Evolutionary conservation across 148 eudicot genomes (phyloP).

Genomic region (Arbutus unedo): DNA sequence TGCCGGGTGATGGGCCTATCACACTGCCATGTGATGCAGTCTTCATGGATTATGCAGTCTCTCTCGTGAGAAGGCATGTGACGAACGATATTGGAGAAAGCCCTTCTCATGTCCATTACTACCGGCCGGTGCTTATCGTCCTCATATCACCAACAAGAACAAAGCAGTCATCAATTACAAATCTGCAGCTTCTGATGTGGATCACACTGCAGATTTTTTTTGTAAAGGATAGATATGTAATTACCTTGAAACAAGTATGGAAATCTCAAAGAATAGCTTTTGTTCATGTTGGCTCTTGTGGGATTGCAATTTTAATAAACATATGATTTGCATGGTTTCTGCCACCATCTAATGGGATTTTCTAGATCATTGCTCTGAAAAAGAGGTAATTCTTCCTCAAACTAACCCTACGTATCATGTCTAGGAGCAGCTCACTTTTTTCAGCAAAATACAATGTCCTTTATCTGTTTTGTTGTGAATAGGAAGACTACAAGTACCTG

Average conservation of each 20-base stretch:
- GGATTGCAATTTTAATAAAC: background rate
- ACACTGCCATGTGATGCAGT: conserved; percentile 39
- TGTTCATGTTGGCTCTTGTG: background rate
- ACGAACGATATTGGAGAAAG: conserved; percentile 26
- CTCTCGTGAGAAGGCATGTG: conserved; percentile 26
- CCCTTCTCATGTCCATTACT: conserved; percentile 24
- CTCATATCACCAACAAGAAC: background rate
- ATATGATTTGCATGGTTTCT: background rate
- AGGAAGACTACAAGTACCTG: too few relatives aligned
- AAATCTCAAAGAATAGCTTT: background rate
- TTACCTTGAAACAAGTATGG: background rate
- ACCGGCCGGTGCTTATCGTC: conserved; percentile 5
- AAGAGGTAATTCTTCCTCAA: too few relatives aligned
- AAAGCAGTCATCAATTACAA: conserved; percentile 32
- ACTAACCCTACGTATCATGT: too few relatives aligned
- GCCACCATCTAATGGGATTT: background rate
- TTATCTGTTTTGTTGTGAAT: background rate
- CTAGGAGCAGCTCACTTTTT: background rate
- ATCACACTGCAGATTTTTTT: background rate
- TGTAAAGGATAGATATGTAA: too few relatives aligned
- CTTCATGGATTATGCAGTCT: conserved; percentile 33
- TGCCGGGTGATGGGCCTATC: conserved; percentile 38
- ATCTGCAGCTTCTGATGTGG: conserved; percentile 5
- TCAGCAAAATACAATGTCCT: background rate
- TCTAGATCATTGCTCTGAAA: background rate